These are phyloP conservation scores for Hypoxylon sp. DNA, from an alignment of 2,329 filamentous ascomycete genomes.

Conservation along the genomic window DNA sequence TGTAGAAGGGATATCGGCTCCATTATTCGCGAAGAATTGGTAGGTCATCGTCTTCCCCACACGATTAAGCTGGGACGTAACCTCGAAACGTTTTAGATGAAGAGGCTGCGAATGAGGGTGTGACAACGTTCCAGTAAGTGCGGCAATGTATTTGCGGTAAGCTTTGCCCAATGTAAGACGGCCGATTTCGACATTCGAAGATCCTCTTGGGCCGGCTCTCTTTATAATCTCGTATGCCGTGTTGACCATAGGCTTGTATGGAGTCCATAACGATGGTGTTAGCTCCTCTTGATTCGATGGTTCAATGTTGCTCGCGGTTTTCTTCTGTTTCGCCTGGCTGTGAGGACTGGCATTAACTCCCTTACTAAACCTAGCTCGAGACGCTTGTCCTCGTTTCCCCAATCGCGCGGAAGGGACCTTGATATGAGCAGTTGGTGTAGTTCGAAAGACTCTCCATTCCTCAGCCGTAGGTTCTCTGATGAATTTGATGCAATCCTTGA, in stretches of 20 bases:
- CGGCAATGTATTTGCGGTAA: slow-evolving; percentile 55
- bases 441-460: slow-evolving; percentile 70
- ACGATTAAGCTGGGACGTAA: slow-evolving; percentile 57
- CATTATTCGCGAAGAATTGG: slow-evolving; percentile 55
- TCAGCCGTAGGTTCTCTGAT: slow-evolving; percentile 68
- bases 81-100: slow-evolving; percentile 58
- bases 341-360: slow-evolving; percentile 31
- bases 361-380: slow-evolving; percentile 47
- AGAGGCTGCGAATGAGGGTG: slow-evolving; percentile 58
- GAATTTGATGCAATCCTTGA: slow-evolving; percentile 74
- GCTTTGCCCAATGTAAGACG: slow-evolving; percentile 52
- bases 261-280: slow-evolving; percentile 50
- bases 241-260: slow-evolving; percentile 55
- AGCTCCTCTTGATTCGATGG: slow-evolving; percentile 36
- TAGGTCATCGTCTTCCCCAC: slow-evolving; percentile 60
- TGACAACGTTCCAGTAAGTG: slow-evolving; percentile 54
- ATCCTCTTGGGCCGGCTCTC: slow-evolving; percentile 51
- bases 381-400: slow-evolving; percentile 51
- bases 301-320: slow-evolving; percentile 22
- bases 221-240: slow-evolving; percentile 56
- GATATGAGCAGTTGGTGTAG: slow-evolving; percentile 61
- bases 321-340: slow-evolving; percentile 37
- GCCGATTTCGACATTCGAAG: slow-evolving; percentile 54
- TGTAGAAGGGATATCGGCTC: slow-evolving; percentile 16
- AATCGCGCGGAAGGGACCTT: slow-evolving; percentile 51